phyloP scores from a whole-genome alignment of 257 asterid genomes.

The Echites panduratus region DNA sequence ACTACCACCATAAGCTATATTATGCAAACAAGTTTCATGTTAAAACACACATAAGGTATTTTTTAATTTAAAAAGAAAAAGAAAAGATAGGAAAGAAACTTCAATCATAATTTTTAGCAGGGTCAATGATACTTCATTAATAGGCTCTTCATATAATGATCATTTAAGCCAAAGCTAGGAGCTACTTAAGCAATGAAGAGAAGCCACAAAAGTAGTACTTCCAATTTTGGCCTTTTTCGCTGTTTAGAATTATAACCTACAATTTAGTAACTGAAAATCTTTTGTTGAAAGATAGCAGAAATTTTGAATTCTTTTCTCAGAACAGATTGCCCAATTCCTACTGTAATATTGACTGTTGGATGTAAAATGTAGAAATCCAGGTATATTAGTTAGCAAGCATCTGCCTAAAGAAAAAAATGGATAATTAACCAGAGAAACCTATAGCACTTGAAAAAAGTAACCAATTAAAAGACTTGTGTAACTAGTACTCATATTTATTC shows the following conservation, averaged over 20 bases:
- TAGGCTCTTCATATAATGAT: background rate
- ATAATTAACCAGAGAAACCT: background rate
- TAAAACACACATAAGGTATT: background rate
- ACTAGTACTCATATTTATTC: background rate
- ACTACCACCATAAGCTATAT: background rate
- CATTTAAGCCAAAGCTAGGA: background rate
- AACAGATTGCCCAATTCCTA: background rate
- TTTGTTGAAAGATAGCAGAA: background rate
- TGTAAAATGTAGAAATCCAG: background rate
- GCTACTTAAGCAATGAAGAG: background rate
- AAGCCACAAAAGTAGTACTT: background rate
- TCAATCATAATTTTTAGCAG: background rate
- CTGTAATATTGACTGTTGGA: background rate
- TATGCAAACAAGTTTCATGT: background rate
- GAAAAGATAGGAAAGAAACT: background rate
- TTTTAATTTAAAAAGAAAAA: background rate
- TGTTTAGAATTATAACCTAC: background rate
- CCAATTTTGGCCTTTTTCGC: background rate
- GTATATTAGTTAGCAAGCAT: background rate
- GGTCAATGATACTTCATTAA: background rate
- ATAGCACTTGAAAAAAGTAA: background rate
- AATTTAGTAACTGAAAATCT: background rate
- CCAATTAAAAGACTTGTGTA: background rate
- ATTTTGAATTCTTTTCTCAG: background rate
- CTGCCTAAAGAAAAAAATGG: background rate